Evolutionary conservation across 2,329 filamentous ascomycete genomes (phyloP).

Genomic region (Penicillium expansum): DNA sequence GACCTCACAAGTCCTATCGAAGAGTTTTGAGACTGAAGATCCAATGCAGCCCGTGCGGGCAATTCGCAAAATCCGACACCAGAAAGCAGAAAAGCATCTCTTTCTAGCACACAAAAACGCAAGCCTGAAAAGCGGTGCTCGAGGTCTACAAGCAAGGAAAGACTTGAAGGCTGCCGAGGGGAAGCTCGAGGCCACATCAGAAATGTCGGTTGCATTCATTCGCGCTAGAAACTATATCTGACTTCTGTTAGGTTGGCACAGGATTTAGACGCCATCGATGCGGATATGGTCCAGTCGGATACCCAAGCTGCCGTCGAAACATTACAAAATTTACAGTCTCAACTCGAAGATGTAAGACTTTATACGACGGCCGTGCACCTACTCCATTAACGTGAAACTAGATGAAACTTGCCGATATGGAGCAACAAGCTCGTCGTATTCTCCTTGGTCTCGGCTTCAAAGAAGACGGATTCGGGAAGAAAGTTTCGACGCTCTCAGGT

Average conservation of each 20-base stretch:
- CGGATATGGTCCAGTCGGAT: constrained; percentile 59
- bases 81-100: constrained; percentile 60
- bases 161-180: constrained; percentile 68
- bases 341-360: constrained; percentile 60
- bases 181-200: constrained; percentile 57
- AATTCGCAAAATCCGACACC: constrained; percentile 61
- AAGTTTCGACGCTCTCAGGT: constrained; percentile 67
- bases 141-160: constrained; percentile 75
- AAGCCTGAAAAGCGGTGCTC: constrained; percentile 67
- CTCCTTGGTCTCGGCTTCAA: constrained; percentile 71
- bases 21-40: constrained; percentile 59
- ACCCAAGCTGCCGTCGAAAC: constrained; percentile 68
- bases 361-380: not conserved
- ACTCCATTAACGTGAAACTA: constrained; percentile 18
- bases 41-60: constrained; percentile 58
- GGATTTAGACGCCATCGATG: constrained; percentile 55
- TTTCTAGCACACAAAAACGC: constrained; percentile 73
- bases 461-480: constrained; percentile 57
- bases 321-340: constrained; percentile 65
- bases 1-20: constrained; percentile 50
- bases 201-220: constrained; percentile 42
- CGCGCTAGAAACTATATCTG: not conserved
- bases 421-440: constrained; percentile 64
- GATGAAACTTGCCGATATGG: constrained; percentile 60
- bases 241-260: constrained; percentile 45